phyloP scores from a whole-genome alignment of 108 stramenopile genomes.

The Cyclotella cryptica region DNA sequence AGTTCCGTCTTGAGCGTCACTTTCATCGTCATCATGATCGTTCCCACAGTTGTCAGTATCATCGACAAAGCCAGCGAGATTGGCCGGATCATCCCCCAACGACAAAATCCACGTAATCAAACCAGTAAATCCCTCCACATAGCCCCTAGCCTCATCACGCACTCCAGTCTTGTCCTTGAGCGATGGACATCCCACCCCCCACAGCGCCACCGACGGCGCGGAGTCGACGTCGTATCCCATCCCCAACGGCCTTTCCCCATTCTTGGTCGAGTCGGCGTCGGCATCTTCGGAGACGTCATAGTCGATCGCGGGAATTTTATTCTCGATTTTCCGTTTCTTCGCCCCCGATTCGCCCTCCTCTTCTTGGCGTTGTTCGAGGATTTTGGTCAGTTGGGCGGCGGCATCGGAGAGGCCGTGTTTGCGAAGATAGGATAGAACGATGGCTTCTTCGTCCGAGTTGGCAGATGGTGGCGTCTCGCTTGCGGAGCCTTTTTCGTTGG shows the following conservation, averaged over 20 bases:
- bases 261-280: neutral
- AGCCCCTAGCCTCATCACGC: constrained; percentile 74
- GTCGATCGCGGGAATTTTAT: neutral
- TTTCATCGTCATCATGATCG: neutral
- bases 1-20: constrained; percentile 1
- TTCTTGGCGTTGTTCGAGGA: neutral
- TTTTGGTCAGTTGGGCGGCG: constrained; percentile 1
- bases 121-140: constrained; percentile 75
- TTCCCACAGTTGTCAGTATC: neutral
- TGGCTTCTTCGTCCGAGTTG: constrained; percentile 25
- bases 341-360: neutral
- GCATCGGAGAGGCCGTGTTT: constrained; percentile 10
- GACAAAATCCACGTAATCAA: constrained; percentile 86
- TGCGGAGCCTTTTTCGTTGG: neutral
- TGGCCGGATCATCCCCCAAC: constrained; percentile 81
- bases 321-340: neutral
- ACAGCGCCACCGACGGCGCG: constrained; percentile 72
- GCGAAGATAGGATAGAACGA: constrained; percentile 9
- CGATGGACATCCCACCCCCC: constrained; percentile 68
- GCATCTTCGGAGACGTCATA: neutral
- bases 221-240: constrained; percentile 87
- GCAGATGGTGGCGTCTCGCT: neutral
- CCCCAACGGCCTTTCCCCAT: constrained; percentile 72
- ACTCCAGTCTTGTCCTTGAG: neutral
- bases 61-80: constrained; percentile 50